A percentile compares a stretch with the other conserved stretches of the same genome.
Conservation (phyloP, 176 grass and related monocot genomes). For the Zea luxurians region DNA sequence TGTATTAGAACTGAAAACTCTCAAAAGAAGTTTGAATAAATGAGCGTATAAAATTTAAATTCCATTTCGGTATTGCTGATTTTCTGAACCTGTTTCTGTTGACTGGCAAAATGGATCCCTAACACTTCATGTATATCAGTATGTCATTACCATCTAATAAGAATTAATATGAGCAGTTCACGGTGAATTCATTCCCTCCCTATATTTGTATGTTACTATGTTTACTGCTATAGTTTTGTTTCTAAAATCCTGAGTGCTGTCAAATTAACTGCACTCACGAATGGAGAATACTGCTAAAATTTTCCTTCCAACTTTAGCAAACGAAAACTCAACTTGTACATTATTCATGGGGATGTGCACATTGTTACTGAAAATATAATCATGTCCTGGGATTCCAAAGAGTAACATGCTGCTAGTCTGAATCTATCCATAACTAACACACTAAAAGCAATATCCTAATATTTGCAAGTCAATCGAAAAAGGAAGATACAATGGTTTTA, state of each 20-base stretch:
- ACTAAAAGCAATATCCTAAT: not conserved
- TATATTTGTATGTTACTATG: not conserved
- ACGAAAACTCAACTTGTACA: not conserved
- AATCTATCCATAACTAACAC: constrained; percentile 7
- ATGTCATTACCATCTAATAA: constrained; percentile 2
- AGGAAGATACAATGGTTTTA: not conserved
- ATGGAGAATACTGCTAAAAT: not conserved
- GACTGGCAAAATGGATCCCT: constrained; percentile 5
- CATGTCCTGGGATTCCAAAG: constrained; percentile 5
- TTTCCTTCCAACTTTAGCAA: not conserved
- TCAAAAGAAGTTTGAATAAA: not conserved
- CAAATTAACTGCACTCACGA: not conserved
- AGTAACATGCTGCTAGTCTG: not conserved
- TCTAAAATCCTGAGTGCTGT: not conserved
- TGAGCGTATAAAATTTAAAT: constrained; percentile 8
- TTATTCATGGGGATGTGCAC: not conserved
- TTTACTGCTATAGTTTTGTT: not conserved
- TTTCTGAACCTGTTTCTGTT: not conserved
- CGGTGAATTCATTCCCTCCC: not conserved
- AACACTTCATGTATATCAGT: not conserved
- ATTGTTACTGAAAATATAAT: not conserved
- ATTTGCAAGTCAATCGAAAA: not conserved
- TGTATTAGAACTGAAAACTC: not conserved
- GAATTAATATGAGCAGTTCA: not conserved
- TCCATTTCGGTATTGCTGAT: not conserved